phyloP scores from a whole-genome alignment of 768 basidiomycete genomes.

The Termitomyces sp. region DNA sequence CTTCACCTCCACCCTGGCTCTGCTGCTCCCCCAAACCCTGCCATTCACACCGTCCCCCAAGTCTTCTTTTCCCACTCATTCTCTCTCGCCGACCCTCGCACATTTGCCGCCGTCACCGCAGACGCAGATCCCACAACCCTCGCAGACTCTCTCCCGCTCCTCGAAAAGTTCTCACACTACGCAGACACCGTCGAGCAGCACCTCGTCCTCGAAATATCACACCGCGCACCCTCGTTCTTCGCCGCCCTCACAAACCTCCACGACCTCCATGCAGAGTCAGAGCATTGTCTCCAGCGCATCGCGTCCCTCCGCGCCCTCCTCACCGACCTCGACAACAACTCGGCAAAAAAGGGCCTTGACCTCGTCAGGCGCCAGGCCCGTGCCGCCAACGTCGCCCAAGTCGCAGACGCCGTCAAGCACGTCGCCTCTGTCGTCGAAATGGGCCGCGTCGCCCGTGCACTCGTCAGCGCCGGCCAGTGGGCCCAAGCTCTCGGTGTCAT shows the following conservation, averaged over 20 bases:
- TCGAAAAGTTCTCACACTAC: conserved; percentile 88
- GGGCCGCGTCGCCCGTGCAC: conserved; percentile 57
- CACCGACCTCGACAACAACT: conserved; percentile 66
- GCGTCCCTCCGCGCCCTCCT: conserved; percentile 65
- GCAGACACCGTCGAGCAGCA: conserved; percentile 94
- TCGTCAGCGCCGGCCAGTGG: conserved; percentile 88
- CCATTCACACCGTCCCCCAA: conserved; percentile 68
- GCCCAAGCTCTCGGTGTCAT: conserved; percentile 75
- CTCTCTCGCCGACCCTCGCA: conserved; percentile 74
- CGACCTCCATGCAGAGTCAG: conserved; percentile 85
- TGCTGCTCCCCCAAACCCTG: conserved; percentile 36
- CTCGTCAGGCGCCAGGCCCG: conserved; percentile 62
- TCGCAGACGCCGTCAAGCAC: conserved; percentile 57
- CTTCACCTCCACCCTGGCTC: conserved; percentile 21
- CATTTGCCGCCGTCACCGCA: conserved; percentile 71
- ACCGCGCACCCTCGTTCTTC: conserved; percentile 92
- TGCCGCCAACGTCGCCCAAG: conserved; percentile 51
- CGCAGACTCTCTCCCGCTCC: conserved; percentile 64
- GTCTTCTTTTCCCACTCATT: conserved; percentile 80
- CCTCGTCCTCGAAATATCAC: conserved; percentile 86
- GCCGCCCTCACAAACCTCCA: conserved; percentile 93
- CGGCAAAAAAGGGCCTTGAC: conserved; percentile 75
- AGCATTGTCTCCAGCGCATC: conserved; percentile 75
- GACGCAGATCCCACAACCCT: conserved; percentile 53
- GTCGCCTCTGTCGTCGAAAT: conserved; percentile 74